phyloP scores from a whole-genome alignment of 306 rosid species.

The Quercus mongolica region DNA sequence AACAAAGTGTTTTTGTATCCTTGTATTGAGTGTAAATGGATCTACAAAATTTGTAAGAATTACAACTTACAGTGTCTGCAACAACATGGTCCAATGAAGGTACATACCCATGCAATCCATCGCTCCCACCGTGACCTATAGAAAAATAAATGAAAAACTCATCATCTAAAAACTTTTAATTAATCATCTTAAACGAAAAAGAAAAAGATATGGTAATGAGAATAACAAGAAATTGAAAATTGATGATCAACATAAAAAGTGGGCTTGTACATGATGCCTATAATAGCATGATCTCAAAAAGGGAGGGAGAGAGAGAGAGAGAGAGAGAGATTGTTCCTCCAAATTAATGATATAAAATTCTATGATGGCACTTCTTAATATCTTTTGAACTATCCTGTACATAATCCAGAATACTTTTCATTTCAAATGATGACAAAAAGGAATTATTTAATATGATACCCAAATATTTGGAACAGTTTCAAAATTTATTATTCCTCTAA shows the following conservation, averaged over 20 bases:
- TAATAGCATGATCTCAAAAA: not conserved
- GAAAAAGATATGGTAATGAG: not conserved
- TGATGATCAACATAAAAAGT: not conserved
- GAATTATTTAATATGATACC: not conserved
- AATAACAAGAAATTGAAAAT: not conserved
- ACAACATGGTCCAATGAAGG: slow-evolving; percentile 97
- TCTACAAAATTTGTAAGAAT: not conserved
- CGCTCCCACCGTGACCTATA: slow-evolving; percentile 98
- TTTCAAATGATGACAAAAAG: not conserved
- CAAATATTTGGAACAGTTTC: not conserved
- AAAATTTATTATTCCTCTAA: not conserved
- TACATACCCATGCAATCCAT: slow-evolving; percentile 97
- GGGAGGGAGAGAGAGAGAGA: no score
- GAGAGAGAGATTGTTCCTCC: not conserved
- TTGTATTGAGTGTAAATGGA: not conserved
- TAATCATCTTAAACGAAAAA: not conserved
- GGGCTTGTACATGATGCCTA: not conserved
- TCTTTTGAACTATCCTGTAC: not conserved
- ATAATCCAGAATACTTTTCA: not conserved
- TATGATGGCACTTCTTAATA: not conserved
- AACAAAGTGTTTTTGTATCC: not conserved
- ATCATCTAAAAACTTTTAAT: not conserved
- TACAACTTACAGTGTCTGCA: slow-evolving; percentile 80
- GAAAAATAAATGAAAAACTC: slow-evolving; percentile 9
- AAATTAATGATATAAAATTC: not conserved